Percentiles rank a stretch among this genome's conserved stretches.
Evolutionary conservation across 2,329 filamentous ascomycete species (phyloP).

Genomic region (Penicillium fuscoglaucum): DNA sequence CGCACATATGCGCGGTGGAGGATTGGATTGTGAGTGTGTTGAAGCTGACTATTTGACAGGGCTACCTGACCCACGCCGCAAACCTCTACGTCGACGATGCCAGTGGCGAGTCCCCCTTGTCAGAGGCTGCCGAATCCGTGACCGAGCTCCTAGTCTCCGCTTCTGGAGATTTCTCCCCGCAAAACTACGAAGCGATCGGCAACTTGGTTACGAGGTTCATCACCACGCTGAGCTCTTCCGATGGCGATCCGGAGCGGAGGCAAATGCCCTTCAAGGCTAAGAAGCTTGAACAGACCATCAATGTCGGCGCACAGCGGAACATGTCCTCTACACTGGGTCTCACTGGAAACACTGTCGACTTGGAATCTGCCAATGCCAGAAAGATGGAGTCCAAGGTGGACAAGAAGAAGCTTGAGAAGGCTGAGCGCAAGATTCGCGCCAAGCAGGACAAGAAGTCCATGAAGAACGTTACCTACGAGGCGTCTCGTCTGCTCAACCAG

Average conservation of each 20-base stretch:
- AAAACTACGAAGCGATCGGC: constrained; percentile 75
- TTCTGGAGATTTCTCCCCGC: constrained; percentile 73
- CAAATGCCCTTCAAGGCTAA: constrained; percentile 74
- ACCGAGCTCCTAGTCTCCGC: constrained; percentile 90
- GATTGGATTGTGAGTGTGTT: neutral
- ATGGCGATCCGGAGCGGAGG: constrained; percentile 67
- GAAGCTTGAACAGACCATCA: constrained; percentile 89
- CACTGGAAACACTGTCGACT: constrained; percentile 77
- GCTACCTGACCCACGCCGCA: constrained; percentile 91
- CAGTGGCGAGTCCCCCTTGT: constrained; percentile 70
- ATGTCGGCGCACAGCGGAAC: constrained; percentile 90
- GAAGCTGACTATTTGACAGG: constrained; percentile 43
- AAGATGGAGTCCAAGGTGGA: constrained; percentile 98
- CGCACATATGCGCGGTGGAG: neutral
- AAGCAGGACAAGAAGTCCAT: constrained; percentile 98
- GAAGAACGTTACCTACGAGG: constrained; percentile 98
- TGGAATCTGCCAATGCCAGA: constrained; percentile 87
- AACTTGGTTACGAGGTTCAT: constrained; percentile 89
- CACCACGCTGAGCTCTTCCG: constrained; percentile 71
- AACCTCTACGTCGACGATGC: constrained; percentile 74
- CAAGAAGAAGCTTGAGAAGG: constrained; percentile 98
- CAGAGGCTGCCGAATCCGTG: constrained; percentile 79
- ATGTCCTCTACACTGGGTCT: constrained; percentile 95
- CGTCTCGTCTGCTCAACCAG: constrained; percentile 82
- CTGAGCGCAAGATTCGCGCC: constrained; percentile 92